Percentiles rank a stretch among this genome's conserved stretches.
Conservation (phyloP, 192 early-diverging fungal species). For the Ambispora gerdemannii region DNA sequence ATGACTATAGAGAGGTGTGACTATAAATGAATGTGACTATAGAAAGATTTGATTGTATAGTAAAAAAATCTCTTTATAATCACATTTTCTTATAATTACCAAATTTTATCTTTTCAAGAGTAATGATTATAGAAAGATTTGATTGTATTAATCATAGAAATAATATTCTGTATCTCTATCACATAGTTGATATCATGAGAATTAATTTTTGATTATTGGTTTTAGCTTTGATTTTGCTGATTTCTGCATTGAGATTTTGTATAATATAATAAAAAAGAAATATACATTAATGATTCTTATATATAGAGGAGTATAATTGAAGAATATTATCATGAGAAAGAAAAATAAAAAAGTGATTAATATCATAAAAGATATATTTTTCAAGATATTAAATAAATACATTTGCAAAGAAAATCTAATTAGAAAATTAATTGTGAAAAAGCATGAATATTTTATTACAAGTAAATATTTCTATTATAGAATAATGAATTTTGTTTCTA, state of each 20-base stretch:
- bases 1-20: too few species aligned
- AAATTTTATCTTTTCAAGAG: too few species aligned
- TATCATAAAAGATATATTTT: conserved; percentile 3
- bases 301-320: neutral
- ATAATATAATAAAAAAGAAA: conserved; percentile 3
- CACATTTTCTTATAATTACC: too few species aligned
- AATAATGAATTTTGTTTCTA: conserved; percentile 8
- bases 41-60: too few species aligned
- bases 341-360: conserved; percentile 3
- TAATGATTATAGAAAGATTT: too few species aligned
- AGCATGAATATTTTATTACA: neutral
- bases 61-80: too few species aligned
- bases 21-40: too few species aligned
- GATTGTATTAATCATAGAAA: conserved; percentile 17
- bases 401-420: conserved; percentile 1
- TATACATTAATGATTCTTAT: neutral
- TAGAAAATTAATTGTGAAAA: neutral
- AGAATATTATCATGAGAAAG: neutral
- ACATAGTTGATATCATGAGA: neutral
- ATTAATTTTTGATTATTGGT: too few species aligned
- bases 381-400: neutral
- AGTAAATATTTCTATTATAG: too few species aligned
- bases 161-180: neutral
- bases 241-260: conserved; percentile 12
- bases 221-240: neutral